A percentile compares a stretch with the other conserved stretches of the same genome.
These are phyloP conservation scores for Aristolochia californica DNA, from an alignment of 164 flowering plant species.

Conservation along the genomic window DNA sequence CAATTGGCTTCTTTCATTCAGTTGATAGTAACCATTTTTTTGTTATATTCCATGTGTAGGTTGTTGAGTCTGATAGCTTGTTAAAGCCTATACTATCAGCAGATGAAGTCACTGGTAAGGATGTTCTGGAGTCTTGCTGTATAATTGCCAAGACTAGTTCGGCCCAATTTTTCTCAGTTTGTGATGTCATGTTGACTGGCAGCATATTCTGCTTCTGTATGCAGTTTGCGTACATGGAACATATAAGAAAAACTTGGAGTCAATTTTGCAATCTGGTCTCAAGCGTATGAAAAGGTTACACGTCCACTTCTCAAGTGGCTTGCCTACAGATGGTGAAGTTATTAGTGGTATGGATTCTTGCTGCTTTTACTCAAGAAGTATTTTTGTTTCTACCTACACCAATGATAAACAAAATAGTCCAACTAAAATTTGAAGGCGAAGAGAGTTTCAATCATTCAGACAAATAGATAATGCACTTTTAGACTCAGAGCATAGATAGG, in stretches of 20 bases:
- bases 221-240: constrained; percentile 96
- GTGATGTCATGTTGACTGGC: neutral
- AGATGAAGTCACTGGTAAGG: constrained; percentile 66
- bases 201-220: neutral
- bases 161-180: neutral
- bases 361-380: no score
- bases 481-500: no score
- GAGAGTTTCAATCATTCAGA: no score
- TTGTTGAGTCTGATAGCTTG: constrained; percentile 72
- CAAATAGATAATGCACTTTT: no score
- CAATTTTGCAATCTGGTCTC: constrained; percentile 75
- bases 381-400: no score
- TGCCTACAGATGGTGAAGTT: constrained; percentile 76
- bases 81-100: constrained; percentile 69
- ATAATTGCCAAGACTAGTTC: no score
- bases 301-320: constrained; percentile 83
- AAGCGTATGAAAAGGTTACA: constrained; percentile 84
- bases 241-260: constrained; percentile 63
- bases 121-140: neutral
- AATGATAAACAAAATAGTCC: no score
- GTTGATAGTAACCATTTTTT: no score
- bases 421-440: no score
- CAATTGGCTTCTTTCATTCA: no score
- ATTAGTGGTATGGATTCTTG: constrained; percentile 90
- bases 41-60: constrained; percentile 20